Percentiles rank a stretch among this genome's conserved stretches.
Conservation (phyloP, 192 early-diverging fungal genomes). For the Backusella sp. region DNA sequence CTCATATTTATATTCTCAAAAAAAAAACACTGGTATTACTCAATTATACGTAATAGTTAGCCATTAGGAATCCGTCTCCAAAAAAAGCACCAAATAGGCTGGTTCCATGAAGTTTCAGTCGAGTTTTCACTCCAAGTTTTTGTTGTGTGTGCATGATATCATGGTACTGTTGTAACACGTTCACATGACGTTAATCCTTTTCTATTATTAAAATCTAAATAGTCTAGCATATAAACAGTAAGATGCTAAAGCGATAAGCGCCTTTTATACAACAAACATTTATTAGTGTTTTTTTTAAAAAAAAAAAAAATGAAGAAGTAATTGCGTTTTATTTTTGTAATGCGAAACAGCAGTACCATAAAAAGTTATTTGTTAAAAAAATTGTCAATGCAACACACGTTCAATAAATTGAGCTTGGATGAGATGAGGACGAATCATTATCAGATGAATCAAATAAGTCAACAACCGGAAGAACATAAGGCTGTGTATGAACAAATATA, state of each 20-base stretch:
- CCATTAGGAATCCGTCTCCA: background rate
- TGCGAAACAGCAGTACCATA: background rate
- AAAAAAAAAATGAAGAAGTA: background rate
- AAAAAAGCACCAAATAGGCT: background rate
- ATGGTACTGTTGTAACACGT: background rate
- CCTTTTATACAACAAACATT: background rate
- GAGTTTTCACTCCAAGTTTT: background rate
- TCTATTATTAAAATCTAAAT: background rate
- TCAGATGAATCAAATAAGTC: conserved; percentile 2
- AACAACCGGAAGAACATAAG: background rate
- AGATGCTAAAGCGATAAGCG: background rate
- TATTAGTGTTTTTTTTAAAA: background rate
- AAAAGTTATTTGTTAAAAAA: background rate
- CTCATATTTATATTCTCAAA: background rate
- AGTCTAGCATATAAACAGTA: background rate
- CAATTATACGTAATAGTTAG: background rate
- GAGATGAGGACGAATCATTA: background rate
- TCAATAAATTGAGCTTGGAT: background rate
- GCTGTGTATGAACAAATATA: background rate
- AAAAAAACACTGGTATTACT: background rate
- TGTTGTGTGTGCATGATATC: background rate
- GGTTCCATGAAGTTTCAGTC: background rate
- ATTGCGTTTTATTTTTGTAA: background rate
- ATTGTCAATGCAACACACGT: background rate
- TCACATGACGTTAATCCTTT: background rate